Evolutionary conservation across 2,329 filamentous ascomycete species (phyloP), one percentile per base, ranked within the genome.

Genomic region (Ceratocystis papillata): DNA sequence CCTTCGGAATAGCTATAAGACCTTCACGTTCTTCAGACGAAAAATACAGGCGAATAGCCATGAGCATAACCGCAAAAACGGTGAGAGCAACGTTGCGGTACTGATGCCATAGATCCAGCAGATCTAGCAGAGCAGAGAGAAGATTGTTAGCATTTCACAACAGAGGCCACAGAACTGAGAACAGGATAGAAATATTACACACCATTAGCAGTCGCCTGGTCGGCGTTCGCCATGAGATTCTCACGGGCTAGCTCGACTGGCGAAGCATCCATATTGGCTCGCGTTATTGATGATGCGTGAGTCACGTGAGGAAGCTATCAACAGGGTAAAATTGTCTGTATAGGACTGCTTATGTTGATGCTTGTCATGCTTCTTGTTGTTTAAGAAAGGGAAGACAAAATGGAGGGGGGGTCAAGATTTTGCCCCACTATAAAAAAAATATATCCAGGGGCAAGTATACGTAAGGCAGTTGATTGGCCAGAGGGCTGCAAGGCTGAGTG

Each of bases 61-160:
- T 68, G 45, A 81, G 74, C 8, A 75, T 57, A 1, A 74, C 68
- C 63, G 80, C 73, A 1, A 74, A 69, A 45, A 72, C 71, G 2
- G 81, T 69, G 17, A 81, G 74, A 33, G 80, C 75, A 1, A 76
- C 73, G 17, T 78, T 77, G 25, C 80, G 77, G 68, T 80, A 74
- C 62, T 72, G 69, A 69, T 81, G 79, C 80, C 80, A 82, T 8
- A 75, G 67, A 60, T 78, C 77, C 10, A 79, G 71, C 66, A 75
- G 62, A 59, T 76, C 76, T 77, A 65, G 37, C 10, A 41, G 4
- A 20, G n/a, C 28, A n/a, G 17, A 15, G 8, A 45, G 28, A 15
- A 22, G 5, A 10, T 15, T 25, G 22, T 30, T 63, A 50, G 30
- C 55, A 2, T 48, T 20, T n/a, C 7, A 20, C 22, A 17, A 20